Evolutionary conservation across 805 yeast genomes (phyloP).

Genomic region (Yarrowia sp.): DNA sequence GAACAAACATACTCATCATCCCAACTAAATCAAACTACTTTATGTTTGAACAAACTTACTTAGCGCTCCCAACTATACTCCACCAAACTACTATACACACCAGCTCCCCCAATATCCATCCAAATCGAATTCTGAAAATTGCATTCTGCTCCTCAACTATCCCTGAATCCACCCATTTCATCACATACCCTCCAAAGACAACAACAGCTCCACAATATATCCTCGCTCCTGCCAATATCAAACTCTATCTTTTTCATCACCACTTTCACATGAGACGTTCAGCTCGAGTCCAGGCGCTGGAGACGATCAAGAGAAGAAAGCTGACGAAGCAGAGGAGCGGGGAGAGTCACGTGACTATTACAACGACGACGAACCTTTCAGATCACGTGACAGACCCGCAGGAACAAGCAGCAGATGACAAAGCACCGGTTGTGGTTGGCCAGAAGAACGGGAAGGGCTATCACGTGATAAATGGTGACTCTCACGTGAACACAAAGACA

Average conservation of each 20-base stretch:
- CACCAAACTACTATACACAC: no score
- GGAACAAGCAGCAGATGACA: background rate
- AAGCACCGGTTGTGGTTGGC: background rate
- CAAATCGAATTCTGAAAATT: background rate
- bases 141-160: background rate
- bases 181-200: no score
- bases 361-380: background rate
- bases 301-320: conserved; percentile 19
- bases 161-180: no score
- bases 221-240: background rate
- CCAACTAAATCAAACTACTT: no score
- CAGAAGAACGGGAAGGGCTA: background rate
- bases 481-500: background rate
- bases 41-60: no score
- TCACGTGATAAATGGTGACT: background rate
- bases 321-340: background rate
- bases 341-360: background rate
- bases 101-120: background rate
- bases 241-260: conserved; percentile 9
- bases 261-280: conserved; percentile 21
- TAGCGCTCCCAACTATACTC: no score
- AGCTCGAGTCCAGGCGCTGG: conserved; percentile 26
- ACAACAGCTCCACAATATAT: background rate
- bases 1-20: no score
- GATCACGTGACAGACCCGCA: background rate